phyloP scores from a whole-genome alignment of 169 alveolate species.

The Sarcocystis neurona region DNA sequence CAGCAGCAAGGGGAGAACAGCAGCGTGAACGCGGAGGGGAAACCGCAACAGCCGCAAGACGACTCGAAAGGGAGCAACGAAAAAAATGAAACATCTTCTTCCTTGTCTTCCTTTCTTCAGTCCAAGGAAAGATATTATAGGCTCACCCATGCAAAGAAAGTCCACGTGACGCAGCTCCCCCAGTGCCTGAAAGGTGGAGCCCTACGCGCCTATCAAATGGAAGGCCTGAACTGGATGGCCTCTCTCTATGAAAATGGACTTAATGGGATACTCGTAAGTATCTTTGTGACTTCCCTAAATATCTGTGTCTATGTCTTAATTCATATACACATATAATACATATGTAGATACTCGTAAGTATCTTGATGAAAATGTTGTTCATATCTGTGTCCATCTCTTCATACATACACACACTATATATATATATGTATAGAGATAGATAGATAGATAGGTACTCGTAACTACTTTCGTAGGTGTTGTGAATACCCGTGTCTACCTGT shows the following conservation, averaged over 20 bases:
- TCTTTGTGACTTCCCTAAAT: no score
- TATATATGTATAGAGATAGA: no score
- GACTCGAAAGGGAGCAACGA: neutral
- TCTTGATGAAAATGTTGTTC: no score
- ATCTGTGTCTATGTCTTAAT: no score
- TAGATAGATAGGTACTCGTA: no score
- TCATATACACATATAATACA: no score
- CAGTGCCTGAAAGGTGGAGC: conserved; percentile 84
- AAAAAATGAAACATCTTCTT: neutral
- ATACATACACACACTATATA: no score
- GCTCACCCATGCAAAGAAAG: conserved; percentile 86
- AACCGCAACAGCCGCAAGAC: neutral
- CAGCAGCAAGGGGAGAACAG: neutral
- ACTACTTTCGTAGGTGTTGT: no score
- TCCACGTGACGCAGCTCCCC: conserved; percentile 85
- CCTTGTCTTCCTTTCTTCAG: conserved; percentile 41
- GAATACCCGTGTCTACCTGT: no score
- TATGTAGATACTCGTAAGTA: no score
- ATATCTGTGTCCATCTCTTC: no score
- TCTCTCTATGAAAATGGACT: conserved; percentile 90
- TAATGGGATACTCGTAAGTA: conserved; percentile 87
- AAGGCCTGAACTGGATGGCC: conserved; percentile 91
- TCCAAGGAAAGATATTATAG: conserved; percentile 81
- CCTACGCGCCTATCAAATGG: conserved; percentile 86
- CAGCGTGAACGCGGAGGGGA: neutral